Percentiles rank a stretch among this genome's conserved stretches.
Evolutionary conservation across 2,329 filamentous ascomycete genomes (phyloP).

Genomic region (Colletotrichum navitas): DNA sequence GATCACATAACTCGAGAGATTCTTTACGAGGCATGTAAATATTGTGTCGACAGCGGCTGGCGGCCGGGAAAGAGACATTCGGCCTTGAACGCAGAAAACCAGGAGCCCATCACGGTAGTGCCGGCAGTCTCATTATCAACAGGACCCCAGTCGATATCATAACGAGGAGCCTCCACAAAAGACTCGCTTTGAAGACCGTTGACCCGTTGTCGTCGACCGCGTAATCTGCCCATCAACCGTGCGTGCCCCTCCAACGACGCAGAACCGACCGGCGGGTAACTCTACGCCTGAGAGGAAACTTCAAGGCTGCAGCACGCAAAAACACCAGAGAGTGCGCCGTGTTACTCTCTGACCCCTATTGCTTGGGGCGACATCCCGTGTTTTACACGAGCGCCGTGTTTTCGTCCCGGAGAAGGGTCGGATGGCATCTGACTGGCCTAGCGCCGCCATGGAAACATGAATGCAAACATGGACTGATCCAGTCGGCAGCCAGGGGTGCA

Average conservation of each 20-base stretch:
- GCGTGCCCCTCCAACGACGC: neutral
- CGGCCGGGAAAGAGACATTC: slow-evolving; percentile 3
- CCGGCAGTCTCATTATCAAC: slow-evolving; percentile 24
- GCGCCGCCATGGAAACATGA: slow-evolving; percentile 10
- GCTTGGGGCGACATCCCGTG: slow-evolving; percentile 18
- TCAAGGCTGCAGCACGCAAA: slow-evolving; percentile 15
- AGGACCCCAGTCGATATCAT: slow-evolving; percentile 22
- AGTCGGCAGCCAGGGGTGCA: neutral
- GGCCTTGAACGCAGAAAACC: slow-evolving; percentile 15
- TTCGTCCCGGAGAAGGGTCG: neutral
- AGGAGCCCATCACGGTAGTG: slow-evolving; percentile 26
- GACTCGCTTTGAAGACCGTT: neutral
- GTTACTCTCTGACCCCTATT: slow-evolving; percentile 20
- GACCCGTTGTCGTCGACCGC: neutral
- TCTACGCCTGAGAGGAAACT: slow-evolving; percentile 2
- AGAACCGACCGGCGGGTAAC: neutral
- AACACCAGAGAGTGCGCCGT: neutral
- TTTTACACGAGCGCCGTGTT: slow-evolving; percentile 9
- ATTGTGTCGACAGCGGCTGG: slow-evolving; percentile 25
- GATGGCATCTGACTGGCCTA: slow-evolving; percentile 35
- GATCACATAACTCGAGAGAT: neutral
- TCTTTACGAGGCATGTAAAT: slow-evolving; percentile 12
- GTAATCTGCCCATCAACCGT: slow-evolving; percentile 2
- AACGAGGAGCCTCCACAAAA: neutral
- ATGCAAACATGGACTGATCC: slow-evolving; percentile 11